Base-by-base conservation (phyloP, 2,329 filamentous ascomycete species). In the Trichophyton rubrum region DNA sequence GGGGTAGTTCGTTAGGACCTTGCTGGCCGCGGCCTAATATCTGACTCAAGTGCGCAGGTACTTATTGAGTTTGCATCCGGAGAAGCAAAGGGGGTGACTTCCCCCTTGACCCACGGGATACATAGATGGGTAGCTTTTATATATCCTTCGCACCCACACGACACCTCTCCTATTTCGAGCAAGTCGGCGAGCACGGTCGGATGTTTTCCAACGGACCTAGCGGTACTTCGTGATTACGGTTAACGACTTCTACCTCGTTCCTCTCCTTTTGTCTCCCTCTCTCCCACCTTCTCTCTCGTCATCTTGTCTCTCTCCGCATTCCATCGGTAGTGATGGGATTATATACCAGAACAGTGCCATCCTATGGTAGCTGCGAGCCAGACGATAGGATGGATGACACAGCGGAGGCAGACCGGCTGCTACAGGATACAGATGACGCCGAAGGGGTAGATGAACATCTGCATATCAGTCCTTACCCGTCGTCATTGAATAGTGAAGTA, bases 401-500 rank as follows among this genome's bases (percentile, higher is more conserved):
- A 8, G 60, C 60, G 8, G 64, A 66, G 51, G 62, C 43, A 38
- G 62, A 60, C 56, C 51, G 58, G n/a, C 60, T 64, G 30, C 41
- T 64, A n/a, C 59, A 62, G 22, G 59, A 40, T 13, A 61, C 62
- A 20, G 61, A 61, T 9, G 61, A 58, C 15, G 41, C 24, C 15
- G 61, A 61, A 11, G 47, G n/a, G 2, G 35, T 40, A 27, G 58
- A 61, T 40, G 62, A 61, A 17, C 47, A 43, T 17, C 45, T 64
- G 20, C 59, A 56, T 22, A 58, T 56, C 11, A 60, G 51, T 9
- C 15, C 53, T 33, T 59, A 55, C 27, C 56, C 60, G 22, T 63
- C 63, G 22, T 60, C 63, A 1, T 53, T 64, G 7, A 65, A 60
- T 49, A 61, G 62, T 13, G 65, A 72, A 60, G 68, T 75, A 5